Percentiles rank a stretch among this genome's conserved stretches.
phyloP scores from a whole-genome alignment of 495 filamentous ascomycete species.

The Oidiodendron maius region DNA sequence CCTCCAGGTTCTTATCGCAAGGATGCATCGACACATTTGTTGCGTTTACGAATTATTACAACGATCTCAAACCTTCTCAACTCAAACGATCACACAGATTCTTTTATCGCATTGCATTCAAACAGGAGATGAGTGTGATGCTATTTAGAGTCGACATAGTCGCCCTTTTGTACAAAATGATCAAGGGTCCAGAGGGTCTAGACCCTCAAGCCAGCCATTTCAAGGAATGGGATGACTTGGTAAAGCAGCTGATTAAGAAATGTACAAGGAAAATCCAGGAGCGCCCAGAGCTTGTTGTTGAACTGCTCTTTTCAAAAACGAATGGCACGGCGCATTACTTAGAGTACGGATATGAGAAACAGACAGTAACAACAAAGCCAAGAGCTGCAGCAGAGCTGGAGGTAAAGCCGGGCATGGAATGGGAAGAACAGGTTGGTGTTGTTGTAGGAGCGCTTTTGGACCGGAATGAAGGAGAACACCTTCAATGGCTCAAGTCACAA shows the following conservation, averaged over 20 bases:
- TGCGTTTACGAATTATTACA: conserved; percentile 70
- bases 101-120: conserved; percentile 92
- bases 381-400: conserved; percentile 70
- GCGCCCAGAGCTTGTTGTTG: conserved; percentile 74
- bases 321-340: conserved; percentile 76
- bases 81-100: conserved; percentile 92
- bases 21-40: conserved; percentile 87
- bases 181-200: conserved; percentile 81
- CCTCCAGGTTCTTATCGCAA: conserved; percentile 73
- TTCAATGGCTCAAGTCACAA: conserved; percentile 77
- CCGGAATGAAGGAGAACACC: conserved; percentile 62
- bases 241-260: conserved; percentile 70
- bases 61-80: conserved; percentile 73
- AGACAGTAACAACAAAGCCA: conserved; percentile 53
- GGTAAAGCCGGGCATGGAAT: conserved; percentile 62
- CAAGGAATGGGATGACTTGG: conserved; percentile 89
- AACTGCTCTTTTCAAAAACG: conserved; percentile 93
- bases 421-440: conserved; percentile 67
- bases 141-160: conserved; percentile 90
- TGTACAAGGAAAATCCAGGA: conserved; percentile 76
- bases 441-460: conserved; percentile 72
- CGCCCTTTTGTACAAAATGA: conserved; percentile 80
- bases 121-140: conserved; percentile 81
- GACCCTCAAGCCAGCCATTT: conserved; percentile 56
- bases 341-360: conserved; percentile 84